Conservation (phyloP, 352 stramenopile species). For the Globisporangium recalcitrans region DNA sequence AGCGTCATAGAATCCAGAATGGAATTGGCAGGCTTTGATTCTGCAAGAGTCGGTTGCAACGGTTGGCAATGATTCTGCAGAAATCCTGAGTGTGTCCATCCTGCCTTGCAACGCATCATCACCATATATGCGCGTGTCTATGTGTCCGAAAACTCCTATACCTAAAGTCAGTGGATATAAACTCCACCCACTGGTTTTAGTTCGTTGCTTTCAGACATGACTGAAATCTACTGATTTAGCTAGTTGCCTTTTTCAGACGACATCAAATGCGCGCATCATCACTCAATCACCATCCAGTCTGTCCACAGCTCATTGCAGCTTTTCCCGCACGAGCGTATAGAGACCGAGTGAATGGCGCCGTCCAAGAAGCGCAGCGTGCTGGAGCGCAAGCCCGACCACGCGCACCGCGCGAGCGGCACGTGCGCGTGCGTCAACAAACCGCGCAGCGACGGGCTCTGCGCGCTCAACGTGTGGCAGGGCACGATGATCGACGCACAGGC, state of each 20-base stretch:
- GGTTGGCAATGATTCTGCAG: background rate
- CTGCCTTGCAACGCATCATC: background rate
- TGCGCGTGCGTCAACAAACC: conserved; percentile 29
- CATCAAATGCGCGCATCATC: background rate
- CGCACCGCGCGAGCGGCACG: background rate
- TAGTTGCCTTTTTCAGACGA: too few relatives aligned
- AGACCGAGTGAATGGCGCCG: conserved; percentile 20
- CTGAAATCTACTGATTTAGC: too few relatives aligned
- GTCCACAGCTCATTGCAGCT: background rate
- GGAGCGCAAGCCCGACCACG: conserved; percentile 14
- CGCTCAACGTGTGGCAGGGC: conserved; percentile 49
- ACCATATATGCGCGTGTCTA: background rate
- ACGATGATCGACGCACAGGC: conserved; percentile 37
- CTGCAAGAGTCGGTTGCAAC: background rate
- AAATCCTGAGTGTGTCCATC: background rate
- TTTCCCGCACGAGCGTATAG: background rate
- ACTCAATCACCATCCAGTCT: background rate
- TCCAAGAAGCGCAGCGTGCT: conserved; percentile 33
- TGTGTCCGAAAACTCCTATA: background rate
- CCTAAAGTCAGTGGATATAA: too few relatives aligned
- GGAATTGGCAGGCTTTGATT: background rate
- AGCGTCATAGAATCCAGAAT: background rate
- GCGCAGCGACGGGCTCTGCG: conserved; percentile 37
- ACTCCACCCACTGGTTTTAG: too few relatives aligned
- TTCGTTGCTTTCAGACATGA: background rate